Evolutionary conservation across 208 protist genomes (phyloP), one percentile per base, ranked within the genome.

Genomic region (Crithidia bombi): DNA sequence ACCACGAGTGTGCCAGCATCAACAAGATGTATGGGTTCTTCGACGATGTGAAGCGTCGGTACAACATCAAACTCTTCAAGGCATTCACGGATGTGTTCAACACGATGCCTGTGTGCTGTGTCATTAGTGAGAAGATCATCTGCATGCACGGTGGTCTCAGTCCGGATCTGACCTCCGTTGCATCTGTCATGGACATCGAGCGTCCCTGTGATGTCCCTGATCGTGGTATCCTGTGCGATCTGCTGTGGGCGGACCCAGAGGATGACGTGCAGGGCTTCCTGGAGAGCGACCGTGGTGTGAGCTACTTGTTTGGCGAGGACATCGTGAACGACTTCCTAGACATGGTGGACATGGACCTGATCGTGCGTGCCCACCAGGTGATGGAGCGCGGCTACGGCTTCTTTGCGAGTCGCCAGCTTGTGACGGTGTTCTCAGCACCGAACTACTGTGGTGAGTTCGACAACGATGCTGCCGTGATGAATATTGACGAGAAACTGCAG

Each of bases 381-480:
- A 93, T 99, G 50, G 90, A 99, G 49, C 93, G 98, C 47, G 98
- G 98, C 7, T 99, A 99, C 77, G 98, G 98, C 50, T 99, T 99
- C 79, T 99, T 99, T 69, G 98, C 98, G 19, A 97, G 98, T 57
- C 89, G 98, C n/a, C 95, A 99, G 97, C 89, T 99, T 38, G 97
- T 99, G 51, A 99, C 99, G 0, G 57, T 99, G 15, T 99, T 99
- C 87, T 99, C 96, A 10, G 99, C 99, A 0, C 98, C 98, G 36
- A 99, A 99, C 83, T 99, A 99, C 85, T 99, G 98, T 73, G 98
- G 98, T 58, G 92, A 99, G 70, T 98, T 99, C 66, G 99, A 99
- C 77, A 98, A 98, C 26, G 99, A 98, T 30, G 98, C 98, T 11
- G 98, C 99, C 5, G 76, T 95, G 43, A 89, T 92, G 98, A 59